Conservation (phyloP, 768 basidiomycete genomes). For the Crepidotus variabilis region DNA sequence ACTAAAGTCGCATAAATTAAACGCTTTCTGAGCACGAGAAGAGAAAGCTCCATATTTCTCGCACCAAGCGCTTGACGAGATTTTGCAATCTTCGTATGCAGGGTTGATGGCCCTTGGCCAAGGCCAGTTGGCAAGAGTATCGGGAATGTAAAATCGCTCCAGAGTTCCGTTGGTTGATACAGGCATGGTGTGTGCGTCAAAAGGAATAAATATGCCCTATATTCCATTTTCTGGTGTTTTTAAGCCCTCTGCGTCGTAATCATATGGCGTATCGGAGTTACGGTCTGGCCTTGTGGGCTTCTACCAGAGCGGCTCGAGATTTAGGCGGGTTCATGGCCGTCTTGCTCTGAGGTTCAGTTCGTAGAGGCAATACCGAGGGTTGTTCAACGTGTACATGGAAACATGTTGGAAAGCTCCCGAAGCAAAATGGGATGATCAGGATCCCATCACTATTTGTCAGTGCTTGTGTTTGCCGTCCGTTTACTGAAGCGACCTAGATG, state of each 20-base stretch:
- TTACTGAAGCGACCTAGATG: too few species aligned
- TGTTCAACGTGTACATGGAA: too few species aligned
- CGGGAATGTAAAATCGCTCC: conserved; percentile 27
- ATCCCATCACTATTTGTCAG: too few species aligned
- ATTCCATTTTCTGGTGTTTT: too few species aligned
- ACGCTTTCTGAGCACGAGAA: conserved; percentile 30
- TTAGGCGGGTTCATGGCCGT: neutral
- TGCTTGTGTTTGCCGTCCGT: too few species aligned
- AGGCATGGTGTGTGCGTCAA: neutral
- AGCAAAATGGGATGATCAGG: too few species aligned
- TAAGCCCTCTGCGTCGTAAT: too few species aligned
- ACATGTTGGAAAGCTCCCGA: too few species aligned
- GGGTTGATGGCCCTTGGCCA: conserved; percentile 38
- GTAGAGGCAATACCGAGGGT: too few species aligned
- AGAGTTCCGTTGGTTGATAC: neutral
- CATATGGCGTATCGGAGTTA: too few species aligned
- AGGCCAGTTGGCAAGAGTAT: conserved; percentile 37
- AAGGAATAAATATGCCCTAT: too few species aligned
- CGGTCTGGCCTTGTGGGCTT: too few species aligned
- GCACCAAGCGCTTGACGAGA: conserved; percentile 34
- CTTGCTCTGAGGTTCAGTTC: neutral
- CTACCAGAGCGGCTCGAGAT: neutral
- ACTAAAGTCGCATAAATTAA: conserved; percentile 41
- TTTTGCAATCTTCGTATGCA: conserved; percentile 28
- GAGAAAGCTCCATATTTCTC: conserved; percentile 31